These are phyloP conservation scores for Parastagonospora avenae DNA, from an alignment of 2,329 filamentous ascomycete species.

Conservation along the genomic window DNA sequence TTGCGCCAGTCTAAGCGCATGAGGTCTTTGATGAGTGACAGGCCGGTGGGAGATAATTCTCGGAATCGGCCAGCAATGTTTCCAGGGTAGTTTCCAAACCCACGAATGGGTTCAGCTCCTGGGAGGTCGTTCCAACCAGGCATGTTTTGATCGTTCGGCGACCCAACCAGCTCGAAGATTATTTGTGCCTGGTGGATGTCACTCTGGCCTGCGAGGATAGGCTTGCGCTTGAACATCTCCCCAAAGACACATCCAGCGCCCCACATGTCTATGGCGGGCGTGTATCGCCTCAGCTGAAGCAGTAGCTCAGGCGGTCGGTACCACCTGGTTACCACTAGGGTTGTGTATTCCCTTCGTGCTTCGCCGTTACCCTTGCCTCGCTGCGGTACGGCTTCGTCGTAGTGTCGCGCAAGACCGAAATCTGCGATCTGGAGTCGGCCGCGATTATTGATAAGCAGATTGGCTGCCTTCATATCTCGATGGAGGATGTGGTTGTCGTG, in stretches of 20 bases:
- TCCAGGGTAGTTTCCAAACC: conserved; percentile 64
- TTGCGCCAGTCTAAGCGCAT: conserved; percentile 87
- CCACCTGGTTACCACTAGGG: conserved; percentile 96
- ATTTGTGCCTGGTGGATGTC: conserved; percentile 89
- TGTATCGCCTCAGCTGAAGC: conserved; percentile 86
- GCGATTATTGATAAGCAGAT: conserved; percentile 92
- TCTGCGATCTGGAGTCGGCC: conserved; percentile 96
- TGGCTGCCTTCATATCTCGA: conserved; percentile 98
- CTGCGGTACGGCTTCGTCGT: conserved; percentile 80
- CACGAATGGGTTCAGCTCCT: conserved; percentile 74
- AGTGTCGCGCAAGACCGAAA: conserved; percentile 92
- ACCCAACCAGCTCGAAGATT: conserved; percentile 91
- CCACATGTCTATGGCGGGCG: conserved; percentile 98
- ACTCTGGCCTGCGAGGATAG: conserved; percentile 87
- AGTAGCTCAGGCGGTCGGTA: conserved; percentile 94
- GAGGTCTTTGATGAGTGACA: conserved; percentile 81
- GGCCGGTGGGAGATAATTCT: conserved; percentile 72
- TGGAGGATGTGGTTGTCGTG: conserved; percentile 87
- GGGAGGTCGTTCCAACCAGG: conserved; percentile 85
- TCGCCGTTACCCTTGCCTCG: conserved; percentile 81
- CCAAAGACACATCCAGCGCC: conserved; percentile 99
- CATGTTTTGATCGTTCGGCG: conserved; percentile 89
- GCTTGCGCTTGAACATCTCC: conserved; percentile 94
- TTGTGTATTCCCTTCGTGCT: conserved; percentile 88
- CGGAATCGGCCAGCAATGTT: conserved; percentile 76